phyloP scores from a whole-genome alignment of 352 stramenopile species.

The Phytophthora melonis region DNA sequence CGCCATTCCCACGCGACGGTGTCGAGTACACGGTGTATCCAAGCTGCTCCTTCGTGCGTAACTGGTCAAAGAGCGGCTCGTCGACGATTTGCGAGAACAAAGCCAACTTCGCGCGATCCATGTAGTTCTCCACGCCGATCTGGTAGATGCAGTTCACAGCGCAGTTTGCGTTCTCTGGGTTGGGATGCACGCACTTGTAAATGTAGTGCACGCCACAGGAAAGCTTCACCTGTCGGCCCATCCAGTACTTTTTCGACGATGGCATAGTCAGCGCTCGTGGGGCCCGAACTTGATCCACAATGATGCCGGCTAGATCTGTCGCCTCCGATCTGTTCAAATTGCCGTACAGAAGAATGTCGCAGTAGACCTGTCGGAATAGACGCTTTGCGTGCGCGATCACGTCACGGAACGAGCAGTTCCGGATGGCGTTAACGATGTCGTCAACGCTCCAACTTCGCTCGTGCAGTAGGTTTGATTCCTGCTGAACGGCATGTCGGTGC shows the following conservation, averaged over 20 bases:
- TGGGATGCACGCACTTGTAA: slow-evolving; percentile 45
- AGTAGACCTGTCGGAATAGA: slow-evolving; percentile 49
- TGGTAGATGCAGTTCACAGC: slow-evolving; percentile 63
- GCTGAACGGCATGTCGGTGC: slow-evolving; percentile 50
- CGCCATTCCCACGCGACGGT: slow-evolving; percentile 46
- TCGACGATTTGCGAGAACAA: slow-evolving; percentile 70
- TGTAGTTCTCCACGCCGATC: slow-evolving; percentile 52
- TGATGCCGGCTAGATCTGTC: slow-evolving; percentile 32
- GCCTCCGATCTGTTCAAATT: slow-evolving; percentile 52
- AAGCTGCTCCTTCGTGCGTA: slow-evolving; percentile 76
- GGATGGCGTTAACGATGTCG: slow-evolving; percentile 48
- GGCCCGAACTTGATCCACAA: slow-evolving; percentile 34
- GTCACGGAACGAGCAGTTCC: slow-evolving; percentile 24
- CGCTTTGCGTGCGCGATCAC: slow-evolving; percentile 45
- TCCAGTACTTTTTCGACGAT: slow-evolving; percentile 40
- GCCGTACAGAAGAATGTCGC: slow-evolving; percentile 61
- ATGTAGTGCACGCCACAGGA: slow-evolving; percentile 38
- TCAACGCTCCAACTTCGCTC: slow-evolving; percentile 46
- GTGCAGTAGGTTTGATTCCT: slow-evolving; percentile 44
- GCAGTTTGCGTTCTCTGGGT: slow-evolving; percentile 70
- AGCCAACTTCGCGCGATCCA: slow-evolving; percentile 50
- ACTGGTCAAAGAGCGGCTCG: slow-evolving; percentile 68
- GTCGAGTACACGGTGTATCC: slow-evolving; percentile 79
- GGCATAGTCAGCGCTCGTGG: slow-evolving; percentile 25
- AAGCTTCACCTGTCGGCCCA: slow-evolving; percentile 41